Evolutionary conservation across 179 eudicot genomes (phyloP).

Genomic region (Carnegiea gigantea): DNA sequence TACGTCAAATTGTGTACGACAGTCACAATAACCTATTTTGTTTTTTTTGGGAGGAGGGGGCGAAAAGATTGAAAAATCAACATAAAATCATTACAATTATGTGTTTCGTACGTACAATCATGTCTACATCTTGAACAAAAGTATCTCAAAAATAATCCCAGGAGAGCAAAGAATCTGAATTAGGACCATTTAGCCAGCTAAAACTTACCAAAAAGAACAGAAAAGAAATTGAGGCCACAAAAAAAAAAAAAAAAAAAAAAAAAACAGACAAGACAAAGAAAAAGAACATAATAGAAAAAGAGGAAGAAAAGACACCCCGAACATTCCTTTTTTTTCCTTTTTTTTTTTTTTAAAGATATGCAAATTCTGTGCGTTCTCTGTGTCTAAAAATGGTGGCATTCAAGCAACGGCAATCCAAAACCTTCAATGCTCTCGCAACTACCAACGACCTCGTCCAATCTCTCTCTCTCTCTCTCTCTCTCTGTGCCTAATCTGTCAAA

Average conservation of each 20-base stretch:
- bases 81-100: no score
- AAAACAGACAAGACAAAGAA: background rate
- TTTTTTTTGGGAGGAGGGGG: no score
- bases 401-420: background rate
- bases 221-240: background rate
- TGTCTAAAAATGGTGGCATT: background rate
- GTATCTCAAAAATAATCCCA: background rate
- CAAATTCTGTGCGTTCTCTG: background rate
- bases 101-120: no score
- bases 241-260: background rate
- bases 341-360: background rate
- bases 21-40: no score
- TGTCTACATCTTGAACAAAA: no score
- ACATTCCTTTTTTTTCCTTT: background rate
- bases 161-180: background rate
- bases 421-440: background rate
- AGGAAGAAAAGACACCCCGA: slow-evolving; percentile 2
- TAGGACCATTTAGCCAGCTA: background rate
- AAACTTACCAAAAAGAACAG: slow-evolving; percentile 4
- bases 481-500: background rate
- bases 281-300: background rate
- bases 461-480: background rate
- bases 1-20: no score
- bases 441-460: background rate
- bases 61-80: no score